phyloP scores from a whole-genome alignment of 169 alveolate species.

The Plasmodium vivax region DNA sequence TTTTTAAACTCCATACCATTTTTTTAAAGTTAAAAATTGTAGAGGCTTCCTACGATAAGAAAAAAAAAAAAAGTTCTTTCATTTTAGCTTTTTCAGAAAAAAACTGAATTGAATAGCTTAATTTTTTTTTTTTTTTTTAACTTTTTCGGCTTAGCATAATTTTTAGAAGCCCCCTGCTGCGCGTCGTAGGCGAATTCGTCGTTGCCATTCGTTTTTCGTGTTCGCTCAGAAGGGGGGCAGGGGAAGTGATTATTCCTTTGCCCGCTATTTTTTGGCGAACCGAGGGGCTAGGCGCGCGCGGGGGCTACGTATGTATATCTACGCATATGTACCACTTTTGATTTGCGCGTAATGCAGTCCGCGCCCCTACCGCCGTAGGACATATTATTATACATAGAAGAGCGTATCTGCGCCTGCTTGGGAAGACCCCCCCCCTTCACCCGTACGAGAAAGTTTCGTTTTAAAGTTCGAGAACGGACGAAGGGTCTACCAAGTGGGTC shows the following conservation, averaged over 20 bases:
- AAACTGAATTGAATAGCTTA: background rate
- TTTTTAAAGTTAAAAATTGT: background rate
- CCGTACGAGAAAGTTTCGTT: background rate
- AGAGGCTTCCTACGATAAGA: background rate
- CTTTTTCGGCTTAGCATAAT: background rate
- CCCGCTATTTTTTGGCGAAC: background rate
- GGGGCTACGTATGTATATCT: background rate
- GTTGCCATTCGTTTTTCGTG: background rate
- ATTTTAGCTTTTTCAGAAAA: background rate
- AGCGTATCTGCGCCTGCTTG: background rate
- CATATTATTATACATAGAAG: too few species aligned
- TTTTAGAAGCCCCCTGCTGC: background rate
- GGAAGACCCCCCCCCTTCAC: background rate
- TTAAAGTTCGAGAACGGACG: background rate
- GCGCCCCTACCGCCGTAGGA: background rate
- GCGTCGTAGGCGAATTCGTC: background rate
- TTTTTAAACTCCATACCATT: background rate
- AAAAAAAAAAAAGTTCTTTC: background rate
- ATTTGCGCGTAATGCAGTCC: background rate
- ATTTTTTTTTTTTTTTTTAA: background rate
- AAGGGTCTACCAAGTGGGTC: background rate
- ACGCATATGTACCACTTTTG: background rate
- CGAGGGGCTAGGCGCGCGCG: background rate
- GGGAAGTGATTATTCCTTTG: background rate
- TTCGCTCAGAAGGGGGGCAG: background rate